phyloP scores from a whole-genome alignment of 768 basidiomycete genomes.

The Boletus tomentosulus region DNA sequence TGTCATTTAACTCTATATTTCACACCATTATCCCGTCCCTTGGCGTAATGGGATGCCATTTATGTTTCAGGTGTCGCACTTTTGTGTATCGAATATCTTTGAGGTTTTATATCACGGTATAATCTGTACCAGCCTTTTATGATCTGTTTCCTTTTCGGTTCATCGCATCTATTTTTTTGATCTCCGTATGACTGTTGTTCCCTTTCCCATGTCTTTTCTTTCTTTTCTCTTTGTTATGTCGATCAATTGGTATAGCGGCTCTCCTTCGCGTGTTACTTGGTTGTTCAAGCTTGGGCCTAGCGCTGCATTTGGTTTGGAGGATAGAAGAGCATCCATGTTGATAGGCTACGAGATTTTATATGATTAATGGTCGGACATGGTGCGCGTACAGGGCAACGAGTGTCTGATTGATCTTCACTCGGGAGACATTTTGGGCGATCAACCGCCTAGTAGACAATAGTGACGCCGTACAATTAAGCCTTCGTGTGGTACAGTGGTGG shows the following conservation, averaged over 20 bases:
- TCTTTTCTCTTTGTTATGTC: background rate
- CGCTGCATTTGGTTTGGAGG: too few relatives aligned
- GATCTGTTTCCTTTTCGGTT: background rate
- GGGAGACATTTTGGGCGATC: too few relatives aligned
- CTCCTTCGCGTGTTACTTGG: too few relatives aligned
- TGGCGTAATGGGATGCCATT: background rate
- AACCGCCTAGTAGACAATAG: too few relatives aligned
- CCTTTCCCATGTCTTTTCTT: background rate
- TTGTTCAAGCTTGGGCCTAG: too few relatives aligned
- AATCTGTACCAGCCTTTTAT: background rate
- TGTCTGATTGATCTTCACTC: too few relatives aligned
- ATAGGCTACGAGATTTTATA: too few relatives aligned
- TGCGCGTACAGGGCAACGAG: too few relatives aligned
- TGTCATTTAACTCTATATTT: background rate
- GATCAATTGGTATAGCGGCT: background rate
- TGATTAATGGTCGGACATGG: too few relatives aligned
- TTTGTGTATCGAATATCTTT: conserved; percentile 37
- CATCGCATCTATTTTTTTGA: background rate
- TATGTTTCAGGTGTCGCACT: background rate
- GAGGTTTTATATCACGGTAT: background rate
- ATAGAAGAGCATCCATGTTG: too few relatives aligned
- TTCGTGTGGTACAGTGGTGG: too few relatives aligned
- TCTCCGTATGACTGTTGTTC: background rate
- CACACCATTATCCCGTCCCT: background rate
- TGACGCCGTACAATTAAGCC: too few relatives aligned